Conservation (phyloP, 768 basidiomycete species). For the Leccinum boreale region DNA sequence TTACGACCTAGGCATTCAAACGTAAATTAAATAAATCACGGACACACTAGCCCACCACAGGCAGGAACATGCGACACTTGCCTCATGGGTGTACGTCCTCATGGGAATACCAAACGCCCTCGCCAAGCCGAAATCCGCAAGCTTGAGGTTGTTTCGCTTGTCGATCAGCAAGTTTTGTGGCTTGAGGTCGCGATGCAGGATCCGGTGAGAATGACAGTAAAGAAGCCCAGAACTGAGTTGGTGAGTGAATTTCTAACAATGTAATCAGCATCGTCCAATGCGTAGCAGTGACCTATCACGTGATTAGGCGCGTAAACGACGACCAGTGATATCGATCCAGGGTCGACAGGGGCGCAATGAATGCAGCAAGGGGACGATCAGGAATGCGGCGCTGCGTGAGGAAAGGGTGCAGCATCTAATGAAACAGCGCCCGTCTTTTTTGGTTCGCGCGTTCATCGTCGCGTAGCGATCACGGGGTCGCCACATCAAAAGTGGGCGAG, state of each 20-base stretch:
- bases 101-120: conserved; percentile 98
- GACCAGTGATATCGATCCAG: conserved; percentile 19
- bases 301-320: conserved; percentile 29
- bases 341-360: conserved; percentile 1
- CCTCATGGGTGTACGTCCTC: conserved; percentile 99
- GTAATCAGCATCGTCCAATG: conserved; percentile 7
- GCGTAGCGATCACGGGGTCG: neutral
- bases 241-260: conserved; percentile 88
- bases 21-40: conserved; percentile 7
- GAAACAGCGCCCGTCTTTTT: neutral
- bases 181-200: conserved; percentile 96
- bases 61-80: conserved; percentile 32
- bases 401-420: conserved; percentile 7
- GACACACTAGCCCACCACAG: neutral
- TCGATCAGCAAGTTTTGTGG: conserved; percentile 95
- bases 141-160: conserved; percentile 84
- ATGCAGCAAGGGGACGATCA: neutral
- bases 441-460: too few species aligned
- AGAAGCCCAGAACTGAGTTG: conserved; percentile 89
- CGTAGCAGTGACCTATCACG: conserved; percentile 22
- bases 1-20: conserved; percentile 73
- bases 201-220: conserved; percentile 93
- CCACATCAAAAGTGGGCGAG: conserved; percentile 3
- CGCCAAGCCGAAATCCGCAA: conserved; percentile 95
- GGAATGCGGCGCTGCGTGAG: neutral